These are phyloP conservation scores for Citrus hindsii DNA, from an alignment of 345 rosid species.

Conservation along the genomic window DNA sequence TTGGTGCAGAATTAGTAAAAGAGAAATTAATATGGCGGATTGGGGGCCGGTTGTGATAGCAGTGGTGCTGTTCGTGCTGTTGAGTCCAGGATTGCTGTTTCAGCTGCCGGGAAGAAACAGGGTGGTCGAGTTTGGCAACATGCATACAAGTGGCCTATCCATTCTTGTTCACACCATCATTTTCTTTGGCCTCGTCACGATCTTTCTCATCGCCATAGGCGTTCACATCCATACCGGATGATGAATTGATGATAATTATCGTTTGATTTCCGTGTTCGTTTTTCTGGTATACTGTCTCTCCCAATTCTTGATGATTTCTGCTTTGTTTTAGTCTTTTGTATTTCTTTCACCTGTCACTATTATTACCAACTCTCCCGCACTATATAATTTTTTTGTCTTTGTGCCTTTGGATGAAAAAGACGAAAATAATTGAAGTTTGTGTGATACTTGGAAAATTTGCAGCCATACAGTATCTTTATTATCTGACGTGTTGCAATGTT, in stretches of 20 bases:
- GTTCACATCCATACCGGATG: conserved; percentile 69
- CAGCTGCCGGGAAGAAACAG: conserved; percentile 73
- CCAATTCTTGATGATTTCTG: no score
- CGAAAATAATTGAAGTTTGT: not conserved
- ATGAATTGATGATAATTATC: not conserved
- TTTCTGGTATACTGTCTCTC: no score
- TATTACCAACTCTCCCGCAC: no score
- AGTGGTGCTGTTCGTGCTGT: conserved; percentile 71
- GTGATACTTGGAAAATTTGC: no score
- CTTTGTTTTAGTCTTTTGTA: no score
- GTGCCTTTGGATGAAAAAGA: not conserved
- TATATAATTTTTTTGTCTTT: not conserved
- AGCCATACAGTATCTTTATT: no score
- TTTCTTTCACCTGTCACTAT: no score
- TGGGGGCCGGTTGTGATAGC: conserved; percentile 96
- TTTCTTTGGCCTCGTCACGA: conserved; percentile 77
- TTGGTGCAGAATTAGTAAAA: not conserved
- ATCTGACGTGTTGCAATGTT: no score
- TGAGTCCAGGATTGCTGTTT: conserved; percentile 77
- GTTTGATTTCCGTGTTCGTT: no score
- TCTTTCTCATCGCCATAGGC: conserved; percentile 66
- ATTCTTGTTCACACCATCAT: conserved; percentile 73
- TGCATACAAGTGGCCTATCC: conserved; percentile 75
- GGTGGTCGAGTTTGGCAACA: conserved; percentile 57
- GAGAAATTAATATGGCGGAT: conserved; percentile 53